Evolutionary conservation across 2,329 filamentous ascomycete species (phyloP).

Genomic region (Colletotrichum chlorophyti): DNA sequence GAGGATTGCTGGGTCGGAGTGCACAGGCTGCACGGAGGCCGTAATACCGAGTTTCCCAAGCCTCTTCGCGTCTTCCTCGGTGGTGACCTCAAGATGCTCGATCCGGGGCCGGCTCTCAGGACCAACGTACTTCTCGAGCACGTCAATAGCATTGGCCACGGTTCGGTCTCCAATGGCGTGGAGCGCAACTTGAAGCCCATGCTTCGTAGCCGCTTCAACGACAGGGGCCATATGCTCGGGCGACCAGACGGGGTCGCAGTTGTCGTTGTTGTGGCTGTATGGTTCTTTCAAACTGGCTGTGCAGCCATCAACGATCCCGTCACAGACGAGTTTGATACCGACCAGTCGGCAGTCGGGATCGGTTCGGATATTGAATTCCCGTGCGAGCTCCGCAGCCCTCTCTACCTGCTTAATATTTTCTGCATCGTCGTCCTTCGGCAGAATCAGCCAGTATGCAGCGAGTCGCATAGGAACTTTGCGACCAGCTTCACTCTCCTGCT

Average conservation of each 20-base stretch:
- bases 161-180: slow-evolving; percentile 71
- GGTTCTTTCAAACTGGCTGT: slow-evolving; percentile 61
- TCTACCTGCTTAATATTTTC: slow-evolving; percentile 57
- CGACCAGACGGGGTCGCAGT: slow-evolving; percentile 61
- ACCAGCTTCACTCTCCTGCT: slow-evolving; percentile 40
- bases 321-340: slow-evolving; percentile 65
- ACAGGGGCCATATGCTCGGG: slow-evolving; percentile 58
- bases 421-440: slow-evolving; percentile 49
- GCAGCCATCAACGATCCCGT: slow-evolving; percentile 64
- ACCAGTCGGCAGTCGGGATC: slow-evolving; percentile 39
- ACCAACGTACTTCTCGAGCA: slow-evolving; percentile 51
- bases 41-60: slow-evolving; percentile 67
- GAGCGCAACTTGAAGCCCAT: slow-evolving; percentile 65
- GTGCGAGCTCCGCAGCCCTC: slow-evolving; percentile 53
- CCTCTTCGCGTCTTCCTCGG: slow-evolving; percentile 58
- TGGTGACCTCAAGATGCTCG: slow-evolving; percentile 69
- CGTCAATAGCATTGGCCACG: slow-evolving; percentile 62
- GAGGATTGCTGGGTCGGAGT: slow-evolving; percentile 67
- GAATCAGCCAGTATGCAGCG: slow-evolving; percentile 63
- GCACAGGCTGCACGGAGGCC: slow-evolving; percentile 64
- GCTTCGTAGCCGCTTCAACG: slow-evolving; percentile 46
- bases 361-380: slow-evolving; percentile 49
- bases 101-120: slow-evolving; percentile 63
- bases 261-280: slow-evolving; percentile 52
- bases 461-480: slow-evolving; percentile 50